phyloP scores from a whole-genome alignment of 192 early-diverging fungal species.

The Coemansia sp. region DNA sequence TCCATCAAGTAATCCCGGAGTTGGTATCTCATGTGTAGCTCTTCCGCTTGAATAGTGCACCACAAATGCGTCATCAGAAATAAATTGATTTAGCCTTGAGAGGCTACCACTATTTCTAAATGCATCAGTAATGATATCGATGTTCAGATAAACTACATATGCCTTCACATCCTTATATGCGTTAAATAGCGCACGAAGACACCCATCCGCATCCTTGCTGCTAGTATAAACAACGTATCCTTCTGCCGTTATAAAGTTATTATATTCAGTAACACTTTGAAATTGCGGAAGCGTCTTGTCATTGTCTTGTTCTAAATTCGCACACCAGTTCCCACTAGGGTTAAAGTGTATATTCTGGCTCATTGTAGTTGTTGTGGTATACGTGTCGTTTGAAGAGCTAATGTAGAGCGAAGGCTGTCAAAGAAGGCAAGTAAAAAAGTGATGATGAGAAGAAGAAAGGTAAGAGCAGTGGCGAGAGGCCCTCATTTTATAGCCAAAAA shows the following conservation, averaged over 20 bases:
- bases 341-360: not conserved
- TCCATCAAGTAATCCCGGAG: not conserved
- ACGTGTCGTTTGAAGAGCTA: too few relatives aligned
- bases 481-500: not conserved
- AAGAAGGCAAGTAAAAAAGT: not conserved
- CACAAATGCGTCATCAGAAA: not conserved
- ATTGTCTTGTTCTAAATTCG: too few relatives aligned
- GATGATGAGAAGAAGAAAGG: not conserved
- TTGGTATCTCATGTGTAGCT: not conserved
- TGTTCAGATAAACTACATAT: not conserved
- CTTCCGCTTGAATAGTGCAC: not conserved
- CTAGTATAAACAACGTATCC: too few relatives aligned
- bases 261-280: too few relatives aligned
- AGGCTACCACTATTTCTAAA: not conserved
- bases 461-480: not conserved
- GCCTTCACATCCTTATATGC: not conserved
- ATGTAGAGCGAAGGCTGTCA: too few relatives aligned
- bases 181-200: too few relatives aligned
- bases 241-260: too few relatives aligned
- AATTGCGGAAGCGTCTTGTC: too few relatives aligned
- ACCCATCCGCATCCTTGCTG: too few relatives aligned
- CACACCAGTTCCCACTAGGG: too few relatives aligned
- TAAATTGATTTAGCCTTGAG: too few relatives aligned
- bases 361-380: not conserved
- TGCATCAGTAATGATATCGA: not conserved